Evolutionary conservation across 2,329 filamentous ascomycete genomes (phyloP).

Genomic region (Trichoderma brevicompactum): DNA sequence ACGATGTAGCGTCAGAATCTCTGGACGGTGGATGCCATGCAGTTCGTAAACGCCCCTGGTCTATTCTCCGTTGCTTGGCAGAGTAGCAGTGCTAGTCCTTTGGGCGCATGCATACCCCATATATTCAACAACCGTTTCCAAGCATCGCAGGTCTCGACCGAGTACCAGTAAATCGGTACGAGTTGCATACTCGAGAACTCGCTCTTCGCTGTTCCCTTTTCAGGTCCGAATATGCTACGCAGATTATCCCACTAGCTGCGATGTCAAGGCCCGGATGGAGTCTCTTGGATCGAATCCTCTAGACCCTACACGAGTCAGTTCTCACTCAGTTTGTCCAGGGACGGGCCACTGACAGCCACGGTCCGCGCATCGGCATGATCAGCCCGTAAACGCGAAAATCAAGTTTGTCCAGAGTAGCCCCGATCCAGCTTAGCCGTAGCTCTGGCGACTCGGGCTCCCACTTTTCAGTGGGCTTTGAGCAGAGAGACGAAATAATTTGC

Average conservation of each 20-base stretch:
- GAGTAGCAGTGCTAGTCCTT: slow-evolving; percentile 4
- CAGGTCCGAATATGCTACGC: not conserved
- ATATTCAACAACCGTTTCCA: not conserved
- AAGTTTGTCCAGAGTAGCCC: slow-evolving; percentile 1
- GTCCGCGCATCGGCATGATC: slow-evolving; percentile 24
- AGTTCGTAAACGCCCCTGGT: slow-evolving; percentile 6
- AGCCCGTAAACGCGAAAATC: slow-evolving; percentile 14
- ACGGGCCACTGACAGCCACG: slow-evolving; percentile 22
- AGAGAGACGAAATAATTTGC: not conserved
- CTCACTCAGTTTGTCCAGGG: not conserved
- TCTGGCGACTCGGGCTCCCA: not conserved
- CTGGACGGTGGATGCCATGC: not conserved
- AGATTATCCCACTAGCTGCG: not conserved
- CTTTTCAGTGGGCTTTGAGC: not conserved
- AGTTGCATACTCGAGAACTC: not conserved
- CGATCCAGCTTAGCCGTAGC: slow-evolving; percentile 3
- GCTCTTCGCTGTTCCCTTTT: not conserved
- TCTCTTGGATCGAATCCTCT: slow-evolving; percentile 11
- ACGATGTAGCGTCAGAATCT: not conserved
- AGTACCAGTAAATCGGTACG: not conserved
- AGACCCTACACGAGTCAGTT: slow-evolving; percentile 18
- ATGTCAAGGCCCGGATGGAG: slow-evolving; percentile 3
- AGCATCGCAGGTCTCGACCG: not conserved
- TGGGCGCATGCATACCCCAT: not conserved
- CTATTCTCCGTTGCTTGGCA: not conserved